phyloP scores from a whole-genome alignment of 225 moss, liverwort and hornwort genomes.

The Sphagnum tenellum region DNA sequence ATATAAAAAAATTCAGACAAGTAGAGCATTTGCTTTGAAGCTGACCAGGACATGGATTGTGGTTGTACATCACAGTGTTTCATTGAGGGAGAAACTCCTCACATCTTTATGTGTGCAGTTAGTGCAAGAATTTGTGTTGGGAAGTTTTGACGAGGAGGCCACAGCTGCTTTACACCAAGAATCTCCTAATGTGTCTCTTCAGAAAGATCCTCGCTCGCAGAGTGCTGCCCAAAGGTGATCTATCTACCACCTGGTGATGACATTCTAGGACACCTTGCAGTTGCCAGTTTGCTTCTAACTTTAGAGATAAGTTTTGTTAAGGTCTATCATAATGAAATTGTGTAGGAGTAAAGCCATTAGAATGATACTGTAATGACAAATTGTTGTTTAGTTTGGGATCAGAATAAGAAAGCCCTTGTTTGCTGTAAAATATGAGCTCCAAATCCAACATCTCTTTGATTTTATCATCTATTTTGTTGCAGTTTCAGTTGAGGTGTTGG shows the following conservation, averaged over 20 bases:
- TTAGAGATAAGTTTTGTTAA: too few species aligned
- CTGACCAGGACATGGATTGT: too few species aligned
- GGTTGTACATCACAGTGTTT: neutral
- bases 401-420: neutral
- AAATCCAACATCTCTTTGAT: neutral
- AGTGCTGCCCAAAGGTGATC: constrained; percentile 81
- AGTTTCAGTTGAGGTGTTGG: neutral
- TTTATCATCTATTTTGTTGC: neutral
- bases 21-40: too few species aligned
- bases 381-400: neutral
- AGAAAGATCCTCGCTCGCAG: constrained; percentile 91
- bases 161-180: constrained; percentile 63
- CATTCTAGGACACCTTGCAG: too few species aligned
- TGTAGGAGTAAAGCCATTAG: too few species aligned
- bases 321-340: too few species aligned
- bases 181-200: constrained; percentile 61
- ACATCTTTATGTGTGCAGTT: constrained; percentile 14
- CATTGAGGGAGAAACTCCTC: neutral
- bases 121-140: constrained; percentile 73
- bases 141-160: constrained; percentile 55
- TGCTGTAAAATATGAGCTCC: too few species aligned
- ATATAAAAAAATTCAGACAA: too few species aligned
- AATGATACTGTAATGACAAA: too few species aligned
- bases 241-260: too few species aligned
- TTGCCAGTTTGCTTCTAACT: too few species aligned